Evolutionary conservation across 768 basidiomycete species (phyloP).

Genomic region (Cytidiella melzeri): DNA sequence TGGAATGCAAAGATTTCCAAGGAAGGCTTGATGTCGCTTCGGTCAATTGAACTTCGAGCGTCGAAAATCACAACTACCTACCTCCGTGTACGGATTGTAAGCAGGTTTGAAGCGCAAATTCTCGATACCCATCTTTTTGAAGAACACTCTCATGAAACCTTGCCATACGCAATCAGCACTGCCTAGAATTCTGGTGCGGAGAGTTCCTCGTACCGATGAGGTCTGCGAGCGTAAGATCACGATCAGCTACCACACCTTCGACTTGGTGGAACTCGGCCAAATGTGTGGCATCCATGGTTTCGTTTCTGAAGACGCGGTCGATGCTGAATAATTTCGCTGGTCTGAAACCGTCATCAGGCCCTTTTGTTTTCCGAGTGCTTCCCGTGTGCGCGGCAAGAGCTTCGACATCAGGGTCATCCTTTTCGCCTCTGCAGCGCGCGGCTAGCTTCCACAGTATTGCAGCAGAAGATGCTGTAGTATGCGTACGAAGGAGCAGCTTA

Average conservation of each 20-base stretch:
- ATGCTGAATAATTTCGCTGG: slow-evolving; percentile 96
- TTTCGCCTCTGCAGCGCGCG: slow-evolving; percentile 67
- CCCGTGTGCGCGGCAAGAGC: slow-evolving; percentile 28
- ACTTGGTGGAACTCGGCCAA: slow-evolving; percentile 99
- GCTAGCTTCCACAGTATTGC: slow-evolving; percentile 94
- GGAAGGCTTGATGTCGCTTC: slow-evolving; percentile 56
- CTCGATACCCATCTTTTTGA: slow-evolving; percentile 94
- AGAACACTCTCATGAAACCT: slow-evolving; percentile 99
- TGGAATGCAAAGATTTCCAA: slow-evolving; percentile 99
- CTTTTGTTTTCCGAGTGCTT: slow-evolving; percentile 30
- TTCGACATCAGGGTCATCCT: slow-evolving; percentile 27
- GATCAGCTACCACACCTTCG: slow-evolving; percentile 98
- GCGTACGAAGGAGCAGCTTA: slow-evolving; percentile 90
- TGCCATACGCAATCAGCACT: too few relatives aligned
- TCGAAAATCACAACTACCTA: slow-evolving; percentile 24
- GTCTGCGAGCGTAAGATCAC: slow-evolving; percentile 86
- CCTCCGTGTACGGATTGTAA: slow-evolving; percentile 98
- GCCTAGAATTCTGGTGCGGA: background rate
- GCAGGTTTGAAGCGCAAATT: slow-evolving; percentile 97
- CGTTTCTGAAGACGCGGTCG: slow-evolving; percentile 97
- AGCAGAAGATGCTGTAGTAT: slow-evolving; percentile 93
- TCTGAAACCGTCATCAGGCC: slow-evolving; percentile 62
- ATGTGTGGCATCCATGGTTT: slow-evolving; percentile 98
- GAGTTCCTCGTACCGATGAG: slow-evolving; percentile 65
- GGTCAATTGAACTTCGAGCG: slow-evolving; percentile 10